Conservation (phyloP, 306 rosid species). For the Echinosophora koreensis region DNA sequence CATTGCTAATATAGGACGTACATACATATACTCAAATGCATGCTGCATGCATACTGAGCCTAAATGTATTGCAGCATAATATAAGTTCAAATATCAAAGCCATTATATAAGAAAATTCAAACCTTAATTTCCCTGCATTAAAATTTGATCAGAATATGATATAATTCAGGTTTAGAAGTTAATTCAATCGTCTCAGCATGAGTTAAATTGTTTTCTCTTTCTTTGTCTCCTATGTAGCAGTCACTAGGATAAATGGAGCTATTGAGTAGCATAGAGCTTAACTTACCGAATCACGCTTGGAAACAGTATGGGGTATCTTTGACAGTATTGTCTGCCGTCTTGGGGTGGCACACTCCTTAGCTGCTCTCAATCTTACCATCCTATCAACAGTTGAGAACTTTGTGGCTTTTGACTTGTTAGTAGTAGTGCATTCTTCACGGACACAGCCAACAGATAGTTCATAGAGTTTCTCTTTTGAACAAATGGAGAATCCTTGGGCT, state of each 20-base stretch:
- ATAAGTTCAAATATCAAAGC: background rate
- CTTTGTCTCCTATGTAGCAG: background rate
- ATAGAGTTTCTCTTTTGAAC: slow-evolving; percentile 53
- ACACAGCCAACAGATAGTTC: slow-evolving; percentile 57
- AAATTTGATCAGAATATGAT: slow-evolving; percentile 3
- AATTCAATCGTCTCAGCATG: no score
- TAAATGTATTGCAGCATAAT: background rate
- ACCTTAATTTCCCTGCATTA: background rate
- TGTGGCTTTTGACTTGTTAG: slow-evolving; percentile 55
- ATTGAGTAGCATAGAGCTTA: background rate
- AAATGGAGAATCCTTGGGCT: slow-evolving; percentile 52
- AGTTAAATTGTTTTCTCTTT: no score
- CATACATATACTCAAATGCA: background rate
- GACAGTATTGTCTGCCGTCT: slow-evolving; percentile 56
- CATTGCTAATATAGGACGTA: background rate
- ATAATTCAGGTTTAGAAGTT: slow-evolving; percentile 13
- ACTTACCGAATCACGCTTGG: slow-evolving; percentile 68
- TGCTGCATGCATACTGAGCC: background rate
- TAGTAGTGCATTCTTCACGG: slow-evolving; percentile 47
- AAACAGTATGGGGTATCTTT: no score
- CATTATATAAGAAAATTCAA: background rate
- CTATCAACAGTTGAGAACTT: slow-evolving; percentile 53
- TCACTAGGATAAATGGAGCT: slow-evolving; percentile 30
- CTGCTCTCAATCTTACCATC: slow-evolving; percentile 51
- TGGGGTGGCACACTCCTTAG: slow-evolving; percentile 58